These are phyloP conservation scores for Epichloe scottii DNA, from an alignment of 2,329 filamentous ascomycete species.

Conservation along the genomic window DNA sequence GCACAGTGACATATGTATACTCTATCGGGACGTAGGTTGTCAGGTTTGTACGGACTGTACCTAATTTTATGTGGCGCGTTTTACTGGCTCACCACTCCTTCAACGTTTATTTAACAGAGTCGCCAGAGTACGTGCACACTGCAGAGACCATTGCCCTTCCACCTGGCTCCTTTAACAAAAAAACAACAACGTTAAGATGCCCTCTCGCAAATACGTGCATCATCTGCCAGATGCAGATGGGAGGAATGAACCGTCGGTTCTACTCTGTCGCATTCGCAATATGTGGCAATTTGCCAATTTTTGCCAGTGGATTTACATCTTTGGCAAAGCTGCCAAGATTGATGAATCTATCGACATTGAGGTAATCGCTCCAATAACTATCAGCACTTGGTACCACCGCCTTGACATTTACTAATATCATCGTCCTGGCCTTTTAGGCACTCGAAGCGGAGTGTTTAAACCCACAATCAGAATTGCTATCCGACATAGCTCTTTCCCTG, in stretches of 20 bases:
- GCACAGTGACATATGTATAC: too few species aligned
- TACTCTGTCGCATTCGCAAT: slow-evolving; percentile 62
- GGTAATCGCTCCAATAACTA: slow-evolving; percentile 35
- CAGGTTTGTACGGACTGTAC: too few species aligned
- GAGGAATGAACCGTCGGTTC: neutral
- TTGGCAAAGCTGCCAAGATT: slow-evolving; percentile 81
- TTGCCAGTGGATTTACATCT: slow-evolving; percentile 86
- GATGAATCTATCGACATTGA: slow-evolving; percentile 82
- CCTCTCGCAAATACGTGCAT: slow-evolving; percentile 6
- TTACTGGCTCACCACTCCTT: too few species aligned
- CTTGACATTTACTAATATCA: neutral
- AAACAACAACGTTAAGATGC: slow-evolving; percentile 5
- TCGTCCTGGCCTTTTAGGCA: slow-evolving; percentile 42
- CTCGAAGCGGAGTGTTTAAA: slow-evolving; percentile 82
- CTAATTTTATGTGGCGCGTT: too few species aligned
- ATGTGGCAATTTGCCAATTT: slow-evolving; percentile 95
- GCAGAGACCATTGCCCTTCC: neutral
- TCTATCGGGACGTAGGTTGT: too few species aligned
- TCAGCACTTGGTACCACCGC: neutral
- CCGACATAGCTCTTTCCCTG: slow-evolving; percentile 72
- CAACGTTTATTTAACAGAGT: neutral
- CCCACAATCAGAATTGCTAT: slow-evolving; percentile 59
- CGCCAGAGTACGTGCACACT: neutral
- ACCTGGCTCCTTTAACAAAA: neutral
- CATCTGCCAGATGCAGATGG: neutral